phyloP scores from a whole-genome alignment of 352 stramenopile genomes.

The Phytophthora pini region DNA sequence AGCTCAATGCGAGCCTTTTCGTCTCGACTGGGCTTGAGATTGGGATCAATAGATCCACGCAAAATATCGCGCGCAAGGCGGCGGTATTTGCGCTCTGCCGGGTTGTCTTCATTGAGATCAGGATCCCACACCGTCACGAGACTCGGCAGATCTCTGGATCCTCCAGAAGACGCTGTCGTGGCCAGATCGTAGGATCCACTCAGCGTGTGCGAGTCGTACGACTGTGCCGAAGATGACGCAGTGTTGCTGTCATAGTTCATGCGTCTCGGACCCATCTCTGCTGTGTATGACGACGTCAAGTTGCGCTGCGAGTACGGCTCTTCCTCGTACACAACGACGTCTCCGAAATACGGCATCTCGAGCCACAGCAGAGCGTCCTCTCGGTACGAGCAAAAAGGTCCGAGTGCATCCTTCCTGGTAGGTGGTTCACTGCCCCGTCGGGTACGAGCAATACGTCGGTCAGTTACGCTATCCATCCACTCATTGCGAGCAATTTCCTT shows the following conservation, averaged over 20 bases:
- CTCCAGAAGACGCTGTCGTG: conserved; percentile 24
- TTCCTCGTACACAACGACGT: conserved; percentile 94
- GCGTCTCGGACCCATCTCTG: conserved; percentile 47
- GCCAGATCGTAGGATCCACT: conserved; percentile 60
- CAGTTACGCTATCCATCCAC: conserved; percentile 93
- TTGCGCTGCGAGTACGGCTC: conserved; percentile 87
- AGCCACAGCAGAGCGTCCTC: conserved; percentile 86
- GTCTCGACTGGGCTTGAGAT: conserved; percentile 96
- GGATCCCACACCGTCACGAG: conserved; percentile 87
- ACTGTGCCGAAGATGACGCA: conserved; percentile 23
- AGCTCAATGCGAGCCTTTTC: conserved; percentile 93
- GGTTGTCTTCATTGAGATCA: conserved; percentile 90
- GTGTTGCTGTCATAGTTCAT: conserved; percentile 44
- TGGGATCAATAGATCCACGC: conserved; percentile 96
- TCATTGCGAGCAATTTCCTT: conserved; percentile 88
- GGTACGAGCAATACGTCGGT: conserved; percentile 87
- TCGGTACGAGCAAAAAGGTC: conserved; percentile 82
- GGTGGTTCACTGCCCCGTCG: conserved; percentile 79
- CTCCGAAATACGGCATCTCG: conserved; percentile 92
- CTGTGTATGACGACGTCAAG: conserved; percentile 59
- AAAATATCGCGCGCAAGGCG: conserved; percentile 96
- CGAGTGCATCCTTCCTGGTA: conserved; percentile 68
- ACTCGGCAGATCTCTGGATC: conserved; percentile 46
- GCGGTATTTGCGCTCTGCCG: conserved; percentile 98
- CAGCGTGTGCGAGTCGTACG: conserved; percentile 53